A percentile compares a stretch with the other conserved stretches of the same genome.
These are phyloP conservation scores for Aspergillus fumigatiaffinis DNA, from an alignment of 2,329 filamentous ascomycete species.

Conservation along the genomic window DNA sequence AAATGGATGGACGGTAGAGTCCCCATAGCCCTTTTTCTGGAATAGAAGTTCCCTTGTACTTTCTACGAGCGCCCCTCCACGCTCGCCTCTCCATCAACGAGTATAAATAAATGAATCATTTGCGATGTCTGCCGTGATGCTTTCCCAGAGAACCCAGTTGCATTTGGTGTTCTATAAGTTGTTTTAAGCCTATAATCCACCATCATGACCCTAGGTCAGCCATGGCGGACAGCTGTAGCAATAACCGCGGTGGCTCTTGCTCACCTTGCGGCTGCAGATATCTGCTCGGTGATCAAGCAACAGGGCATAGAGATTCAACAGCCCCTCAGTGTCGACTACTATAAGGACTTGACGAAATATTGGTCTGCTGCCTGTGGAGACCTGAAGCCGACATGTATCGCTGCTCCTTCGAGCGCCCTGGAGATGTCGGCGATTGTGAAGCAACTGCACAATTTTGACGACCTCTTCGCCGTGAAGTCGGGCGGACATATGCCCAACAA, in stretches of 20 bases:
- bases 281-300: constrained; percentile 37
- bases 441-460: constrained; percentile 45
- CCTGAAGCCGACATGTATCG: constrained; percentile 45
- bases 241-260: constrained; percentile 17
- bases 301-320: constrained; percentile 33
- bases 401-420: constrained; percentile 45
- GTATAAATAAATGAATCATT: no score
- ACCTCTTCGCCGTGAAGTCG: constrained; percentile 53
- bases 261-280: constrained; percentile 26
- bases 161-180: neutral
- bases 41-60: no score
- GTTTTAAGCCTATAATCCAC: neutral
- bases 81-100: no score
- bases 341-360: constrained; percentile 40
- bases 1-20: neutral
- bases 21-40: no score
- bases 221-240: constrained; percentile 16
- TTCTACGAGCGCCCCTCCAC: no score
- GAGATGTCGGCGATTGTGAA: constrained; percentile 54
- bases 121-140: neutral
- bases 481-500: constrained; percentile 49
- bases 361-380: constrained; percentile 45
- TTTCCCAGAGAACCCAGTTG: neutral
- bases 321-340: constrained; percentile 33
- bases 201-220: constrained; percentile 14